Conservation (phyloP, 2,329 filamentous ascomycete species). For the Apiospora arundinis region DNA sequence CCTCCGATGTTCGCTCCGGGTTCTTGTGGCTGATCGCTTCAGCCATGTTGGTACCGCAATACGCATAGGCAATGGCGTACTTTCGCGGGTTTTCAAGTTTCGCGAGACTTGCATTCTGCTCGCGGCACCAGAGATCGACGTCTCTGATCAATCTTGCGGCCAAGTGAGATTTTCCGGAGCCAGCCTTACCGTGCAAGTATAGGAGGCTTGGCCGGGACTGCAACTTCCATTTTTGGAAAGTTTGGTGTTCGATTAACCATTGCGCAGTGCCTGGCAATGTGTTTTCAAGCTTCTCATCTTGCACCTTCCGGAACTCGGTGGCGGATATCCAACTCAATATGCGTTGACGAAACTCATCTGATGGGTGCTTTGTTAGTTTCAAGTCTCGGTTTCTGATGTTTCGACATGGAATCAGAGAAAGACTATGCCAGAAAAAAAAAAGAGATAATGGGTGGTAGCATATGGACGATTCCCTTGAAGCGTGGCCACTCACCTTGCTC, state of each 20-base stretch:
- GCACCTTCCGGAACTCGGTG: not conserved
- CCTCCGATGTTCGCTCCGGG: not conserved
- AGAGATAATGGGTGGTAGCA: too few species aligned
- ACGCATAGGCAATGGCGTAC: not conserved
- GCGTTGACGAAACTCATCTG: not conserved
- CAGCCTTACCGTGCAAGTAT: not conserved
- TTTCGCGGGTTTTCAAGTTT: not conserved
- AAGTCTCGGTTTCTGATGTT: too few species aligned
- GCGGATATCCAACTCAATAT: not conserved
- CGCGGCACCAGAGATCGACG: not conserved
- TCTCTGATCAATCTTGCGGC: not conserved
- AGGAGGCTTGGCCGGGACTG: not conserved
- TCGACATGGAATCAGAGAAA: too few species aligned
- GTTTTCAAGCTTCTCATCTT: not conserved
- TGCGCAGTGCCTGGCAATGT: not conserved
- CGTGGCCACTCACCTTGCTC: not conserved
- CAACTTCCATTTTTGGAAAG: not conserved
- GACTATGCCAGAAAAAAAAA: too few species aligned
- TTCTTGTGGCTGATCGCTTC: not conserved
- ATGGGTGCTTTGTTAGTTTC: not conserved
- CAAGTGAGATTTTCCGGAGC: conserved; percentile 3
- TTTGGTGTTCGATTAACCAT: not conserved
- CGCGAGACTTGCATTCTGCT: not conserved
- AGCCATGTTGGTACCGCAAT: not conserved
- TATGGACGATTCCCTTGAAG: too few species aligned